Evolutionary conservation across 2,329 filamentous ascomycete species (phyloP), one percentile per base, ranked within the genome.

Genomic region (Thermoascus crustaceus): DNA sequence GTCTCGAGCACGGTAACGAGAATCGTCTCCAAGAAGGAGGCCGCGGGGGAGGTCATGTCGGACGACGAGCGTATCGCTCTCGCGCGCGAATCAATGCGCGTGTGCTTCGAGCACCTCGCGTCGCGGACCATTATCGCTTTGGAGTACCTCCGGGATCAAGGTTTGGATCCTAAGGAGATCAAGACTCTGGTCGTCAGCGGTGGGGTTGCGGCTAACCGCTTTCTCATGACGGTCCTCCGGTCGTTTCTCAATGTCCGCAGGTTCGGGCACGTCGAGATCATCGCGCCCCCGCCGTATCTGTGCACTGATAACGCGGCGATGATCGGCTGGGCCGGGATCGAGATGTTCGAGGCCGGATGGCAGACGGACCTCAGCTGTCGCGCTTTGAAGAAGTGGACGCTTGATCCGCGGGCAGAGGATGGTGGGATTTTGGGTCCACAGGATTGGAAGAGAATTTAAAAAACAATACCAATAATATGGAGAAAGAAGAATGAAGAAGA

Each of bases 231-330:
- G 49, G 72, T 96, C 37, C 60, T 76, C 2, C 62, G 67, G 2
- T 59, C 57, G n/a, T 74, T 69, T 33, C 64, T 95, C 26, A 72
- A 80, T 44, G 73, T 68, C n/a, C 73, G 82, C 27, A 84, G 84
- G 0, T 80, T 77, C 52, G 53, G 55, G 0, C 49, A 76, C 44
- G 57, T 93, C 18, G 49, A 69, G 7, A 58, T 95, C 5, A 62
- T 80, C 19, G 83, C 82, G 37, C 89, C 91, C n/a, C 87, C 87
- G 2, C 61, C 75, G 7, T 68, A 71, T 26, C 69, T 89, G 35
- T 96, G 91, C 55, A 95, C 86, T 0, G 91, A 98, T 53, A 96
- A 98, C 60, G 91, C 91, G 8, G 85, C 87, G 31, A 98, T 98
- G 91, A 88, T 96, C 55, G 89, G 82, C 1, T 96, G 91, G 89